phyloP scores from a whole-genome alignment of 768 basidiomycete species.

The Pholiota conissans region DNA sequence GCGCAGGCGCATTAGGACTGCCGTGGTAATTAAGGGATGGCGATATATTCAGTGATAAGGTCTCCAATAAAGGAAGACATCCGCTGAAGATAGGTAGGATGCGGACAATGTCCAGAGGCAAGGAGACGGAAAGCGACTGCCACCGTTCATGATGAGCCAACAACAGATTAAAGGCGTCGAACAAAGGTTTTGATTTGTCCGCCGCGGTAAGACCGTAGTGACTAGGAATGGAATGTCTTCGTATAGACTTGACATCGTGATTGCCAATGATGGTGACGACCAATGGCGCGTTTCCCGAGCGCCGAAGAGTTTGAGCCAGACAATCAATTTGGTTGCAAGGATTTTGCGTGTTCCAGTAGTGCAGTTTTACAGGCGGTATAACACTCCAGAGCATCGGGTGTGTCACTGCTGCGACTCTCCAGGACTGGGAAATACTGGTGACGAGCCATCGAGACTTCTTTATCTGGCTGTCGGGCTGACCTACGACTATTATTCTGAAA shows the following conservation, averaged over 20 bases:
- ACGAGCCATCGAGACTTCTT: background rate
- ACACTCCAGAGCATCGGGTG: constrained; percentile 1
- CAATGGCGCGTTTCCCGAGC: background rate
- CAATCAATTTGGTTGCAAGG: background rate
- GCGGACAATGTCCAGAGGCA: background rate
- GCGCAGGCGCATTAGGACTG: too few species aligned
- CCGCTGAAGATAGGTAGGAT: background rate
- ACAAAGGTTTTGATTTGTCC: background rate
- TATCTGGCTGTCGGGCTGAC: background rate
- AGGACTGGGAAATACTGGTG: background rate
- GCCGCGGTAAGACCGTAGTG: too few species aligned
- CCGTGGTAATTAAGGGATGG: too few species aligned
- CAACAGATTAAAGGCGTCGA: background rate
- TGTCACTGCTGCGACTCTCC: background rate
- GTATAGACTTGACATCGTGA: too few species aligned
- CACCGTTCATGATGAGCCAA: constrained; percentile 1
- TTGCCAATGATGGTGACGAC: background rate
- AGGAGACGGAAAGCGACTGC: background rate
- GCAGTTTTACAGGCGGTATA: background rate
- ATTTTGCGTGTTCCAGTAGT: background rate
- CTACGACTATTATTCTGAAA: background rate
- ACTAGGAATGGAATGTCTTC: too few species aligned
- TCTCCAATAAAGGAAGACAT: background rate
- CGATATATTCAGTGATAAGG: background rate
- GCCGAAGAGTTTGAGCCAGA: background rate